Evolutionary conservation across 2,329 filamentous ascomycete genomes (phyloP).

Genomic region (Ilyonectria destructans): DNA sequence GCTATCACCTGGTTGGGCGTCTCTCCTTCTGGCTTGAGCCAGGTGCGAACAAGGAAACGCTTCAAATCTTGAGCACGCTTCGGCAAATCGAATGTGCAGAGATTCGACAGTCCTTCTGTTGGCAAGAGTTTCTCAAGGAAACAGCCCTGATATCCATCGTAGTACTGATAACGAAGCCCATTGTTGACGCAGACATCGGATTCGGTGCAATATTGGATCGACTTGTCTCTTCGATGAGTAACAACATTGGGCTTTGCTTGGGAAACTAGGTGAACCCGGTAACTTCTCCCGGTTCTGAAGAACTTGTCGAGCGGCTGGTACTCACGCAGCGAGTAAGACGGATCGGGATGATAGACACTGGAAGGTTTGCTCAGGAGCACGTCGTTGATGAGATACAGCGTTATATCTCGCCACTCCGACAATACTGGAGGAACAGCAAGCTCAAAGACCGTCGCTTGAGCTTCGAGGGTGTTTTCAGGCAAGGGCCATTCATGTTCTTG

Average conservation of each 20-base stretch:
- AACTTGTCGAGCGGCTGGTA: constrained; percentile 32
- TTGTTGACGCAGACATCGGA: constrained; percentile 45
- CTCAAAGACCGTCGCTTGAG: constrained; percentile 70
- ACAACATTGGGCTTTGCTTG: constrained; percentile 37
- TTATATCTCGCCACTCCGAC: constrained; percentile 65
- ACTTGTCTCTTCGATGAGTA: constrained; percentile 29
- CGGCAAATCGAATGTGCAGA: constrained; percentile 40
- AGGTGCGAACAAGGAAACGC: constrained; percentile 34
- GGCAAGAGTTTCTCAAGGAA: constrained; percentile 18
- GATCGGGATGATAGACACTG: accelerated
- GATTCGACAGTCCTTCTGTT: background rate
- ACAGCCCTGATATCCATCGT: background rate
- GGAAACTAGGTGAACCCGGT: constrained; percentile 42
- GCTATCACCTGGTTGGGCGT: constrained; percentile 69
- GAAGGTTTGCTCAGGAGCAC: constrained; percentile 52
- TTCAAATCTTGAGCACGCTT: constrained; percentile 24
- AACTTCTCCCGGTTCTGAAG: background rate
- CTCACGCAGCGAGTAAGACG: constrained; percentile 15
- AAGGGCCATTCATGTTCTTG: constrained; percentile 72
- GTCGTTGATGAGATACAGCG: constrained; percentile 58
- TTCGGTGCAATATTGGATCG: constrained; percentile 5
- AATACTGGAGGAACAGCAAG: constrained; percentile 61
- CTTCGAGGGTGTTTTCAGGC: constrained; percentile 51
- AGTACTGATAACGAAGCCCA: constrained; percentile 43
- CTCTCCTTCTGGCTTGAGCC: constrained; percentile 17